Evolutionary conservation across 2,329 filamentous ascomycete genomes (phyloP).

Genomic region (Fusarium kyushuense): DNA sequence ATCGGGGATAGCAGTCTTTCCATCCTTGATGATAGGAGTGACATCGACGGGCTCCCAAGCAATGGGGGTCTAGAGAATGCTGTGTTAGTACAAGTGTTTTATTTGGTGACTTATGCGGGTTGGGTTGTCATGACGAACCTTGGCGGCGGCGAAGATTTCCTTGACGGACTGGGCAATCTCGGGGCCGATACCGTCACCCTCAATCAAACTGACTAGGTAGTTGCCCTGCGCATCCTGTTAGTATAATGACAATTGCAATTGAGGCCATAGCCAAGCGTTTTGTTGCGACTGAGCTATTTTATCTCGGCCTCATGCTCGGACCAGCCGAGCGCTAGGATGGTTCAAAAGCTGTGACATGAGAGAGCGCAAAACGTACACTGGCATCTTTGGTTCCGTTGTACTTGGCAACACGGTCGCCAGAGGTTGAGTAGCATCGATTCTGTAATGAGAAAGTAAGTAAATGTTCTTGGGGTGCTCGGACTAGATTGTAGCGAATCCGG

Average conservation of each 20-base stretch:
- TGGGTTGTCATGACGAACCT: conserved; percentile 67
- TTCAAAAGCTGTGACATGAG: conserved; percentile 24
- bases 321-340: conserved; percentile 43
- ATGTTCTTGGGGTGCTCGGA: conserved; percentile 31
- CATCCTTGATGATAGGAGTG: conserved; percentile 91
- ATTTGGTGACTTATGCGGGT: conserved; percentile 12
- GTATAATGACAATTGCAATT: conserved; percentile 37
- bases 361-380: conserved; percentile 72
- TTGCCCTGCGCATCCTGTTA: conserved; percentile 74
- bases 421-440: conserved; percentile 74
- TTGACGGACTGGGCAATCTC: conserved; percentile 98
- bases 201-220: conserved; percentile 95
- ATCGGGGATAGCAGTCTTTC: conserved; percentile 94
- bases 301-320: conserved; percentile 46
- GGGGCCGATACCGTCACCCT: conserved; percentile 98
- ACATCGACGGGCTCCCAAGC: conserved; percentile 98
- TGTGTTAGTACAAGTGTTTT: conserved; percentile 43
- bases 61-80: conserved; percentile 76
- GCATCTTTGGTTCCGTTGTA: conserved; percentile 92
- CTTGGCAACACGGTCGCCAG: conserved; percentile 82
- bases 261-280: conserved; percentile 30
- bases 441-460: conserved; percentile 48
- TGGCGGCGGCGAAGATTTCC: conserved; percentile 96
- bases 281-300: conserved; percentile 58
- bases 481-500: conserved; percentile 5